Conservation (phyloP, 2,329 filamentous ascomycete species). For the Xylaria sp. region DNA sequence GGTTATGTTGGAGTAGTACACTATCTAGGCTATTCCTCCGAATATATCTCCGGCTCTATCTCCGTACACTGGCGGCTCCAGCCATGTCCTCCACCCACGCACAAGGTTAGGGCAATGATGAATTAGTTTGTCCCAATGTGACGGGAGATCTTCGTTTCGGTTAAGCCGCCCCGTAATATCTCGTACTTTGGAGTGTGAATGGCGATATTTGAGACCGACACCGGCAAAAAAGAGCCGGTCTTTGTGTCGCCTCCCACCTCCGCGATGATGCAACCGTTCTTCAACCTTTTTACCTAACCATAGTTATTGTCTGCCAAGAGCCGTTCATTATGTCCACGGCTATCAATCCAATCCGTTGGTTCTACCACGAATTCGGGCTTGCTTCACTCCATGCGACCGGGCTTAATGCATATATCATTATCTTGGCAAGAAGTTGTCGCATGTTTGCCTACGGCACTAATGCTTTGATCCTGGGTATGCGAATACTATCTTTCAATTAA, state of each 20-base stretch:
- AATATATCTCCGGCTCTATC: constrained; percentile 5
- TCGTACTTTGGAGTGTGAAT: constrained; percentile 7
- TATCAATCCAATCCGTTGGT: constrained; percentile 43
- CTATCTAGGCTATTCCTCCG: not conserved
- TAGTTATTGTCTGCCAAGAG: not conserved
- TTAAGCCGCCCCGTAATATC: constrained; percentile 19
- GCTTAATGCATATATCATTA: constrained; percentile 63
- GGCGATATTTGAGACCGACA: constrained; percentile 25
- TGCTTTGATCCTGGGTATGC: constrained; percentile 64
- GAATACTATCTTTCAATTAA: not conserved
- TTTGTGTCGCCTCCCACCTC: not conserved
- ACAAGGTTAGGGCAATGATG: not conserved
- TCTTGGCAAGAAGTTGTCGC: constrained; percentile 61
- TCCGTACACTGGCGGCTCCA: not conserved
- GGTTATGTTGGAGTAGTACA: not conserved
- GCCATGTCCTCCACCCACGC: not conserved
- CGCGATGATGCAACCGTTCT: constrained; percentile 9
- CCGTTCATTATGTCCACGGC: constrained; percentile 40
- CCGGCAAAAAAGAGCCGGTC: constrained; percentile 17
- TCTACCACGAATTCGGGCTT: constrained; percentile 60
- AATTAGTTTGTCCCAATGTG: not conserved
- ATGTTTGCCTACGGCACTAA: constrained; percentile 73
- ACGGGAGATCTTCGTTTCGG: constrained; percentile 7
- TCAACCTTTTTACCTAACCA: constrained; percentile 5
- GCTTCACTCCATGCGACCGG: constrained; percentile 58